Evolutionary conservation across 495 filamentous ascomycete genomes (phyloP).

Genomic region (Xylaria sp.): DNA sequence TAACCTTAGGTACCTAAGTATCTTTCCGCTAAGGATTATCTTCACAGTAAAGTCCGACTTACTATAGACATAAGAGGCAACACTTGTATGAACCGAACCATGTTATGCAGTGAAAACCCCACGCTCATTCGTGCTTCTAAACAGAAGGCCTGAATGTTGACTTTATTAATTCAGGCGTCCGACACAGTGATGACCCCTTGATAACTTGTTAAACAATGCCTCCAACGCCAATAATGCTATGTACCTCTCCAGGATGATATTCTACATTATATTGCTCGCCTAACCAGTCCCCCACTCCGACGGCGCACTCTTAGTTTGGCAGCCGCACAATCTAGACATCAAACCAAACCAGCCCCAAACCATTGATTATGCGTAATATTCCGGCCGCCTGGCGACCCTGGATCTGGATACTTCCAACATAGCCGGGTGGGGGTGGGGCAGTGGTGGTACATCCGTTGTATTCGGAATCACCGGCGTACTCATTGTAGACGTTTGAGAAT

Average conservation of each 20-base stretch:
- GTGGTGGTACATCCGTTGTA: constrained; percentile 48
- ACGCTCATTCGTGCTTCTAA: not conserved
- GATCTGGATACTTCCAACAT: constrained; percentile 41
- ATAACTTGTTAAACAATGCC: constrained; percentile 1
- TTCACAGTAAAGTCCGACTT: not conserved
- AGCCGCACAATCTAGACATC: not conserved
- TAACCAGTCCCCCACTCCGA: not conserved
- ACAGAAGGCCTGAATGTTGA: not conserved
- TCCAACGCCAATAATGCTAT: constrained; percentile 15
- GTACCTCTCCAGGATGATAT: not conserved
- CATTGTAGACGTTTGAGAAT: constrained; percentile 8
- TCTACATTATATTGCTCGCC: not conserved
- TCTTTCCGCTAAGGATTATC: not conserved
- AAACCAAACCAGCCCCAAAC: not conserved
- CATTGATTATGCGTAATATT: not conserved
- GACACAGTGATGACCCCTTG: not conserved
- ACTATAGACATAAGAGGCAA: not conserved
- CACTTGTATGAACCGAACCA: not conserved
- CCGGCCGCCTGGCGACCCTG: constrained; percentile 23
- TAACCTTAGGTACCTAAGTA: not conserved
- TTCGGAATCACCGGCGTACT: constrained; percentile 4
- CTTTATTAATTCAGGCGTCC: not conserved
- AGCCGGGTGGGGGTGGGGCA: constrained; percentile 56
- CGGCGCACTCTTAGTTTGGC: not conserved
- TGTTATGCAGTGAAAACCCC: too few species aligned